Conservation (phyloP, 2,329 filamentous ascomycete species). For the Cercospora sesami region DNA sequence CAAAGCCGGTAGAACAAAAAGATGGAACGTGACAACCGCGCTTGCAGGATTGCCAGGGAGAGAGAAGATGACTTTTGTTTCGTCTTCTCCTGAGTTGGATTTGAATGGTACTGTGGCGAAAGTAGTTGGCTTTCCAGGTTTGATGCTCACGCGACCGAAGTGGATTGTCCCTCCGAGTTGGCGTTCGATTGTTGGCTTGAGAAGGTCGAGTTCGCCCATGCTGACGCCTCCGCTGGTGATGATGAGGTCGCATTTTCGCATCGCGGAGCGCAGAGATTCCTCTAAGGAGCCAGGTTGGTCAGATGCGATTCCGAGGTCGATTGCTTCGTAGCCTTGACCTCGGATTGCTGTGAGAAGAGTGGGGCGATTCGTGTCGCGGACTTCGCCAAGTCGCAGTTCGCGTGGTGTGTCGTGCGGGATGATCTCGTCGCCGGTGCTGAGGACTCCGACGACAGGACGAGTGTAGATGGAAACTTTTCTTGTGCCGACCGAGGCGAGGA, state of each 20-base stretch:
- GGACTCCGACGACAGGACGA: constrained; percentile 75
- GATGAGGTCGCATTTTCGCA: constrained; percentile 75
- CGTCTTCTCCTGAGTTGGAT: constrained; percentile 52
- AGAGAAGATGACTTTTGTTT: constrained; percentile 78
- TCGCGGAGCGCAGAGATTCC: constrained; percentile 69
- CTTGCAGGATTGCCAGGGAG: constrained; percentile 93
- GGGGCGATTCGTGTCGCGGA: constrained; percentile 89
- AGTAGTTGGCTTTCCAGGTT: constrained; percentile 95
- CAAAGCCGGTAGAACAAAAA: constrained; percentile 87
- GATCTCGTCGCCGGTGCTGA: constrained; percentile 95
- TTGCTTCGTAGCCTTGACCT: constrained; percentile 72
- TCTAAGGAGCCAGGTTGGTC: constrained; percentile 75
- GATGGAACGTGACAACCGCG: constrained; percentile 86
- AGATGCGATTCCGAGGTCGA: constrained; percentile 83
- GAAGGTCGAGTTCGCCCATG: constrained; percentile 95
- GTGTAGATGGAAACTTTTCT: constrained; percentile 69
- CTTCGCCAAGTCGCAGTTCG: constrained; percentile 72
- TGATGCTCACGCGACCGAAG: constrained; percentile 95
- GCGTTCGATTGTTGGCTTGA: constrained; percentile 94
- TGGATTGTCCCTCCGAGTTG: constrained; percentile 88
- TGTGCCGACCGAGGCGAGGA: constrained; percentile 82
- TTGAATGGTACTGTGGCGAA: constrained; percentile 83
- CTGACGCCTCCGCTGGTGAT: constrained; percentile 93
- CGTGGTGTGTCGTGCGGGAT: constrained; percentile 66
- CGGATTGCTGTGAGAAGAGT: constrained; percentile 76